Conservation (phyloP, 192 early-diverging fungal species). For the Podila horticola region DNA sequence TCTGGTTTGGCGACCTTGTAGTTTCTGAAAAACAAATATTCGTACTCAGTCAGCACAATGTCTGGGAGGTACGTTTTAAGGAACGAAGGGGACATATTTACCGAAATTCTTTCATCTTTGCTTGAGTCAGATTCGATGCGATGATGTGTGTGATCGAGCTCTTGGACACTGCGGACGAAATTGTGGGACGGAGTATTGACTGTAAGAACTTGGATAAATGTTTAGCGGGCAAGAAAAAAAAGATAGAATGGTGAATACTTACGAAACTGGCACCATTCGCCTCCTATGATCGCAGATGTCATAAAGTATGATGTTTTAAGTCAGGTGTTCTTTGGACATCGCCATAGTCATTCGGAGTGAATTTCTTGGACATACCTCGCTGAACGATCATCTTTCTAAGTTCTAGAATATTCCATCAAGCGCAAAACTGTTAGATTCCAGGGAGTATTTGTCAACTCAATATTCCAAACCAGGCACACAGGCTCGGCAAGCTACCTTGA, state of each 20-base stretch:
- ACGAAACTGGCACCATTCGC: slow-evolving; percentile 40
- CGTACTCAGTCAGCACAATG: neutral
- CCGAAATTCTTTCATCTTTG: slow-evolving; percentile 74
- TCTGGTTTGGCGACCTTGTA: slow-evolving; percentile 76
- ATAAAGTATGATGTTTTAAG: neutral
- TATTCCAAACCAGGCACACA: slow-evolving; percentile 23
- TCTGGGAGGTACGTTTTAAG: neutral
- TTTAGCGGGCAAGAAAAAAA: neutral
- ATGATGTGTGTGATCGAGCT: slow-evolving; percentile 74
- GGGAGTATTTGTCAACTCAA: slow-evolving; percentile 3
- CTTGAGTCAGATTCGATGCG: slow-evolving; percentile 69
- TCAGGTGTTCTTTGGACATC: neutral
- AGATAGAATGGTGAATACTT: neutral
- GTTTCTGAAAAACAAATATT: slow-evolving; percentile 34
- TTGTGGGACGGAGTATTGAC: neutral
- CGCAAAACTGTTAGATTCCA: neutral
- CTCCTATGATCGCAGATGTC: slow-evolving; percentile 13
- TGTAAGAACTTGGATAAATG: neutral
- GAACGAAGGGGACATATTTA: neutral
- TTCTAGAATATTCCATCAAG: slow-evolving; percentile 3
- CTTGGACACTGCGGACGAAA: slow-evolving; percentile 62
- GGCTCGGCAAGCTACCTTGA: slow-evolving; percentile 15
- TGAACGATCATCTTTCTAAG: slow-evolving; percentile 61
- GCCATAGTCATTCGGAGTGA: slow-evolving; percentile 43
- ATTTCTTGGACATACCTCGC: slow-evolving; percentile 62